Conservation (phyloP, 2,329 filamentous ascomycete species). For the Stagonosporopsis chrysanthemi region DNA sequence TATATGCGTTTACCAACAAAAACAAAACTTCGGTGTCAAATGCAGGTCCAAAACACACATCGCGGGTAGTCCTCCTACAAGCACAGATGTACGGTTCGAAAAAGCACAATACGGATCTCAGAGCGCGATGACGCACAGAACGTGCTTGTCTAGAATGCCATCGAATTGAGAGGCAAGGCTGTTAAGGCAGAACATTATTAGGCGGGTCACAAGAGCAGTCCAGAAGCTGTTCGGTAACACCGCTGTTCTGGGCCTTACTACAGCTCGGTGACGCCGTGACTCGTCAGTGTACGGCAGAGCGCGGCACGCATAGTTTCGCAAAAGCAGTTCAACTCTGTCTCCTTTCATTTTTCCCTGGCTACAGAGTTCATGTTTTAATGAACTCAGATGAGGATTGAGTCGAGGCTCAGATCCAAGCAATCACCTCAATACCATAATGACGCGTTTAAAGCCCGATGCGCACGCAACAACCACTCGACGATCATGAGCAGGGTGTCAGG, state of each 20-base stretch:
- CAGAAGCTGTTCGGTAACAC: constrained; percentile 11
- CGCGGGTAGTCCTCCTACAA: neutral
- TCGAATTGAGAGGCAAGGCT: constrained; percentile 1
- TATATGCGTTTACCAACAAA: neutral
- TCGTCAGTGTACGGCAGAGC: neutral
- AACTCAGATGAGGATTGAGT: neutral
- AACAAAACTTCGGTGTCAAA: neutral
- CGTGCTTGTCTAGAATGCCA: neutral
- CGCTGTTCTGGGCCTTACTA: neutral
- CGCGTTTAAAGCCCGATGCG: constrained; percentile 15
- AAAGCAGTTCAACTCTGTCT: neutral
- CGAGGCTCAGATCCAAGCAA: constrained; percentile 14
- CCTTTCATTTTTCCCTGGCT: neutral
- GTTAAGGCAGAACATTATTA: neutral
- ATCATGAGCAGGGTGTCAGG: neutral
- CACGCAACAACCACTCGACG: constrained; percentile 4
- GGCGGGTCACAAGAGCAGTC: constrained; percentile 15
- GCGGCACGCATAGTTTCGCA: neutral
- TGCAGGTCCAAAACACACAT: neutral
- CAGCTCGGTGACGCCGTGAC: constrained; percentile 9
- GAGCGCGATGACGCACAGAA: constrained; percentile 13
- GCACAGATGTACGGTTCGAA: neutral
- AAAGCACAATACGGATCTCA: neutral
- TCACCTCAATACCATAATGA: constrained; percentile 24
- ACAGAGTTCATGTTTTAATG: neutral